Evolutionary conservation across 495 filamentous ascomycete genomes (phyloP).

Genomic region (Aspergillus indologenus): DNA sequence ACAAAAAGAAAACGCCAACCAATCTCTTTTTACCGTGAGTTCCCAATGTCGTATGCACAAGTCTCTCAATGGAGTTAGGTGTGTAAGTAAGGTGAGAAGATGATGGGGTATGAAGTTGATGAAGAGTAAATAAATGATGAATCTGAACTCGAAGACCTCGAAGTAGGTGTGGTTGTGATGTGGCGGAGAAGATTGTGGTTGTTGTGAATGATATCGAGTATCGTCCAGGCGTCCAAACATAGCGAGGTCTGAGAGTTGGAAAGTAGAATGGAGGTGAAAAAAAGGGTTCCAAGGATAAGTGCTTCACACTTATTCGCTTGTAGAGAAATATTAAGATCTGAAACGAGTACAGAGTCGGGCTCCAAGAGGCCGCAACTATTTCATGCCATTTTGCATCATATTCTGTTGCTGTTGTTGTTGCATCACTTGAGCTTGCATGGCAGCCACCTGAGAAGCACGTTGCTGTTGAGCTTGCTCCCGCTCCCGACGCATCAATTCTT

Average conservation of each 20-base stretch:
- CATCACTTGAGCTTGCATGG: constrained; percentile 37
- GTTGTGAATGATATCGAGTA: background rate
- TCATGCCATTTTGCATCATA: constrained; percentile 49
- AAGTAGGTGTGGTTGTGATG: background rate
- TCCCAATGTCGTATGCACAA: constrained; percentile 22
- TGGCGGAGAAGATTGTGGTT: background rate
- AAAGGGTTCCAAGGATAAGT: background rate
- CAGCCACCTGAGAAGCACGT: constrained; percentile 32
- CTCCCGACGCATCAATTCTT: constrained; percentile 46
- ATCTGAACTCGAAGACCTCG: background rate
- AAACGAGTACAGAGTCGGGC: constrained; percentile 8
- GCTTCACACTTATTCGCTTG: background rate
- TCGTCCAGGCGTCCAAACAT: constrained; percentile 6
- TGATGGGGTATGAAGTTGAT: background rate
- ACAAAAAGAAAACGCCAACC: constrained; percentile 21
- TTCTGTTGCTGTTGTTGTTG: constrained; percentile 45
- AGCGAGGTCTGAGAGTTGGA: constrained; percentile 14
- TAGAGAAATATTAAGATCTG: constrained; percentile 3
- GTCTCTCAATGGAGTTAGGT: constrained; percentile 17
- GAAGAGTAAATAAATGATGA: background rate
- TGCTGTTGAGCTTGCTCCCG: constrained; percentile 37
- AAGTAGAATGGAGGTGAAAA: constrained; percentile 10
- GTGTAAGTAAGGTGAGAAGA: background rate
- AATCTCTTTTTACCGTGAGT: constrained; percentile 19
- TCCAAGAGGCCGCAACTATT: constrained; percentile 18